Base-by-base conservation (phyloP, 257 asterid species). In the Gentiana macrophylla region DNA sequence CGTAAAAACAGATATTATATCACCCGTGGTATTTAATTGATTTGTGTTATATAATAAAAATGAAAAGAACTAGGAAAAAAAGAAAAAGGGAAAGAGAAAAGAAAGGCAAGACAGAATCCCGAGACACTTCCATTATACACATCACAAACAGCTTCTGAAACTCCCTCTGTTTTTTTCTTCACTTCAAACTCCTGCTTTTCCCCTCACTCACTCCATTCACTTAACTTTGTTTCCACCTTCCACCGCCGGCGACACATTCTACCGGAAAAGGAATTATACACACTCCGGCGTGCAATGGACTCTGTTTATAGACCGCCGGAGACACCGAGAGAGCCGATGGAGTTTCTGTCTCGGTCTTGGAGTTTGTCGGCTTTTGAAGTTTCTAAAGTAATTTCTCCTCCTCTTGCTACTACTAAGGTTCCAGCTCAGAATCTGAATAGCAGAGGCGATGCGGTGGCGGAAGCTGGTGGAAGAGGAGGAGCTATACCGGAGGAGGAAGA, bases 261-360 rank as follows among this genome's bases (percentile, higher is more conserved):
- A 41, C 46, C 44, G 9, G 46, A 41, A 41, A 5, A 41, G 5
- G 9, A 41, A 41, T 24, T 24, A 24, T 75, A 67, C 59, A 60
- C 58, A 66, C 59, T 56, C 65, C 68, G 48, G 36, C 46, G 46
- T 41, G 9, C 69, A 54, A 89, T 91, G 98, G 98, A 91, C 53
- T 74, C 68, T 35, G 64, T 77, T 8, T 84, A 67, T 76, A 52
- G 82, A 68, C 95, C 97, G 1, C 94, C 94, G 37, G 94, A 85
- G 52, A 88, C 95, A 7, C 97, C 97, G 1, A 71, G 67, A 37
- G 98, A 92, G 77, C 94, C 99, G 0, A 92, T 92, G 97, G 99
- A 92, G 79, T 92, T 92, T 36, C 75, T 92, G 0, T 81, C 97
- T 5, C 95, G 99, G 24, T 88, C 97, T 7, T 92, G 99, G 99